Percentiles rank a stretch among this genome's conserved stretches.
Conservation (phyloP, 148 eudicot genomes). For the Chenopodium album region DNA sequence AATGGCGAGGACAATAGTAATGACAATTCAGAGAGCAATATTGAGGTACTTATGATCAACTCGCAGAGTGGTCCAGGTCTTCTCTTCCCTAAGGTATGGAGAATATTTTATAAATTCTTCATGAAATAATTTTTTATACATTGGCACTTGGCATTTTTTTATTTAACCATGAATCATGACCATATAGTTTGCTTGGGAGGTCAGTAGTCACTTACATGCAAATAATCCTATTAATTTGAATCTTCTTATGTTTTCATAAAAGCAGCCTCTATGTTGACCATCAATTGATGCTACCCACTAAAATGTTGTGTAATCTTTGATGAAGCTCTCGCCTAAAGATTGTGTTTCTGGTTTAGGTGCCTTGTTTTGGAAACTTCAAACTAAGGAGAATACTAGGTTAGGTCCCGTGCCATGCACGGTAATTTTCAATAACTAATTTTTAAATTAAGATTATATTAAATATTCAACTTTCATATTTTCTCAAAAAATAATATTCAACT, state of each 20-base stretch:
- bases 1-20: conserved; percentile 35
- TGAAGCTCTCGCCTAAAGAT: conserved; percentile 3
- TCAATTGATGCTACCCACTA: not conserved
- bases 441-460: no score
- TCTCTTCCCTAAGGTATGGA: conserved; percentile 63
- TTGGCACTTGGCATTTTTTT: not conserved
- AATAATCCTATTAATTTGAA: not conserved
- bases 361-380: not conserved
- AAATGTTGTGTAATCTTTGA: not conserved
- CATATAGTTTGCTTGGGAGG: not conserved
- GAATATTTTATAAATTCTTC: not conserved
- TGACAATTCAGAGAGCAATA: conserved; percentile 25
- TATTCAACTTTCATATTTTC: no score
- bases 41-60: conserved; percentile 70
- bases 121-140: not conserved
- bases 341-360: not conserved
- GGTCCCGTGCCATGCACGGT: no score
- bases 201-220: not conserved
- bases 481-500: no score
- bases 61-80: conserved; percentile 60
- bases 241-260: not conserved
- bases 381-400: no score
- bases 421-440: no score
- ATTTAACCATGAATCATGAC: not conserved
- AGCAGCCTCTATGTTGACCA: not conserved